Evolutionary conservation across 345 rosid genomes (phyloP), one percentile per base, ranked within the genome.

Genomic region (Zanthoxylum bungeanum): DNA sequence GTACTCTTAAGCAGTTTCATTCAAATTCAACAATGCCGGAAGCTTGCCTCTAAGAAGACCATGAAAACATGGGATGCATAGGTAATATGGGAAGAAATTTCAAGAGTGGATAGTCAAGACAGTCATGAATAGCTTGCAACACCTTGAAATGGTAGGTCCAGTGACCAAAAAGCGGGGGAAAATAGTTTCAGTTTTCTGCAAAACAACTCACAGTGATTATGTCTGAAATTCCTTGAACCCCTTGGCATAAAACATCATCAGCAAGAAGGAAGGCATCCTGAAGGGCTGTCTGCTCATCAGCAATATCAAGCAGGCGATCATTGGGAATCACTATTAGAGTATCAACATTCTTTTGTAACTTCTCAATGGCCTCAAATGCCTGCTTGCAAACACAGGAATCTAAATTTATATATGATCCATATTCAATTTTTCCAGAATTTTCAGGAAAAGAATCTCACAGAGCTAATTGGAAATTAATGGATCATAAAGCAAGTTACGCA

Each of bases 251-350:
- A 71, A 94, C 98, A 81, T 94, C 97, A 82, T 91, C 98, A 25
- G 98, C 99, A 39, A 95, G 99, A 75, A 95, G 93, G 80, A 95
- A 95, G 58, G 99, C 99, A 78, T 95, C 99, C 83, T 92, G 99
- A 42, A 95, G 93, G 7, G 97, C 87, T 7, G 97, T 90, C 81
- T 95, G 99, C 86, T 95, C 99, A 83, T 95, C 97, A 68, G 97
- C 93, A 82, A 95, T 89, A 79, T 92, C 98, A 65, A 95, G 91
- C 72, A 95, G 82, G 72, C 99, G 92, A 65, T 95, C 99, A 84
- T 92, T 95, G 59, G 99, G 98, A 76, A 95, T 95, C 69, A 95
- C 96, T 65, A 95, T 95, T 51, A 95, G 92, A 14, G 99, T 92
- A 76, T 95, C 98, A 0, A 95, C 99, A 71, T 95, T 95, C 84